Base-by-base conservation (phyloP, 192 early-diverging fungal species). In the Coemansia pectinata region DNA sequence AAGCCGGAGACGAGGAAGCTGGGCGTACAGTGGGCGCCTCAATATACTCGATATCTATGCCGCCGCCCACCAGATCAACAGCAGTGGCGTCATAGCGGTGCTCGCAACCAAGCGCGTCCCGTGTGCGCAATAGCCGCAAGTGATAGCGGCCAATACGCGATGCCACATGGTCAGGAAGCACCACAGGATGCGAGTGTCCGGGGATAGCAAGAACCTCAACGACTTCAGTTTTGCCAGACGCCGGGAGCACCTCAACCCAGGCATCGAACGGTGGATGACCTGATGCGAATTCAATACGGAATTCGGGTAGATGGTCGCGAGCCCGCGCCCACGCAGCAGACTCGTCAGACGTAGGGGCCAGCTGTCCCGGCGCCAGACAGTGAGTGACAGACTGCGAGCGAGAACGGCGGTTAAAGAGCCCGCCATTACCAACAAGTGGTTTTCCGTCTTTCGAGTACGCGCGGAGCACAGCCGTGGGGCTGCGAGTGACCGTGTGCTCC, bases 11-110 rank as follows among this genome's bases (percentile, higher is more conserved):
- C 12, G 72, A 53, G 9, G 81, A 67, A 8, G 73, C 72, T 3
- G 81, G 81, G 8, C 73, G 76, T 0, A 77, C 81, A 19, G 64
- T 78, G 31, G 81, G 81, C 0, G 81, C 81, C 67, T 83, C 81
- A 50, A 83, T 78, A 42, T 83, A 83, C 64, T 83, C 81, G 67
- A 83, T 76, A 55, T 83, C 76, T 15, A 83, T 75, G 31, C 81
- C 81, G 17, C 76, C 66, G 9, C 73, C 76, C 21, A 78, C 60
- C 34, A 61, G 7, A 34, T 58, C 59, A 3, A 62, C 66, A 8
- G 75, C 62, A 58, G 57, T 67, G 0, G 76, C 48, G 34, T 71
- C 69, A 31, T 70, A 69, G 52, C 72, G 67, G 42, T 70, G 76
- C 81, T 80, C 78, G 44, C 83, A 85, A 7, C 83, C 78, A n/a